These are phyloP conservation scores for Petunia secreta DNA, from an alignment of 257 asterid species.

Conservation along the genomic window DNA sequence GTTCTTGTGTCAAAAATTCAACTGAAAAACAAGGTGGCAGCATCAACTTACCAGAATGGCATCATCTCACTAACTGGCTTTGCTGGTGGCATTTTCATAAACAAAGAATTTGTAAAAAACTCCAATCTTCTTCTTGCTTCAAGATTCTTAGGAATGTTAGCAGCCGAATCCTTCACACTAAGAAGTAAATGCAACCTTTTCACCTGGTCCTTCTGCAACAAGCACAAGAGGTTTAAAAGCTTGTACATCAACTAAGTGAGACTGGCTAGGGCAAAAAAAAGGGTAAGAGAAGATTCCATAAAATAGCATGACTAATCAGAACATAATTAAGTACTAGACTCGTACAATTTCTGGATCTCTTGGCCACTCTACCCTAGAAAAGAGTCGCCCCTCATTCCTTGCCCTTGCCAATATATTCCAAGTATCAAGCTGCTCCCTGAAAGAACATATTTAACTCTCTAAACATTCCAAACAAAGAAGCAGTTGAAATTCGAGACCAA, in stretches of 20 bases:
- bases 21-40: not conserved
- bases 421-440: conserved; percentile 95
- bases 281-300: not conserved
- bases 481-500: conserved; percentile 14
- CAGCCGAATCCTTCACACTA: conserved; percentile 92
- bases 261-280: not conserved
- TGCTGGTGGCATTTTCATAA: conserved; percentile 95
- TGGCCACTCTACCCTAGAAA: conserved; percentile 96
- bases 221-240: conserved; percentile 23
- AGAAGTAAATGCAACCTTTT: conserved; percentile 94
- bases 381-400: conserved; percentile 92
- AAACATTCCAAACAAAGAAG: conserved; percentile 17
- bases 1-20: conserved; percentile 9
- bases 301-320: not conserved
- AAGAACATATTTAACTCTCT: conserved; percentile 25
- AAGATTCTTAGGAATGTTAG: conserved; percentile 94
- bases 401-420: conserved; percentile 92
- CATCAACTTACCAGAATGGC: conserved; percentile 74
- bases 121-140: conserved; percentile 95
- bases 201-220: conserved; percentile 88
- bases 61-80: conserved; percentile 92
- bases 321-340: conserved; percentile 11
- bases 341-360: conserved; percentile 84
- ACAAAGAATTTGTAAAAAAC: conserved; percentile 87
- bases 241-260: conserved; percentile 14